Evolutionary conservation across 2,329 filamentous ascomycete species (phyloP).

Genomic region (Fusarium dimerum): DNA sequence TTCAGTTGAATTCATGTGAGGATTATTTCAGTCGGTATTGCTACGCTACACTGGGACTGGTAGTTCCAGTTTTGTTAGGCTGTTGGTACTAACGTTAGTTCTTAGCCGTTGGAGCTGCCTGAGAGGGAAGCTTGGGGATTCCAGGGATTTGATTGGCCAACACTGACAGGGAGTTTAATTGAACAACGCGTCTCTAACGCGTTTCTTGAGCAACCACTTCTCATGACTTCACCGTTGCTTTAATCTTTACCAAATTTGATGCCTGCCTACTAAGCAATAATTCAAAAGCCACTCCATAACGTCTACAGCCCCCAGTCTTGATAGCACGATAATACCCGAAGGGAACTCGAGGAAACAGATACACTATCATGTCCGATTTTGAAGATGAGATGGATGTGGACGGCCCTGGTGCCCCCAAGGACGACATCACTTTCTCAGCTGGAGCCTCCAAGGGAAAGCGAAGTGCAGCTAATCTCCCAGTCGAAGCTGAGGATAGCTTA

Average conservation of each 20-base stretch:
- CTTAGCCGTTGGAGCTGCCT: background rate
- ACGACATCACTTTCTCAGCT: conserved; percentile 66
- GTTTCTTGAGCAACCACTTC: conserved; percentile 33
- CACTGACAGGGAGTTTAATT: conserved; percentile 28
- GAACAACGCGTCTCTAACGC: conserved; percentile 27
- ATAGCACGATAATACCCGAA: background rate
- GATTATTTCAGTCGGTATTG: no score
- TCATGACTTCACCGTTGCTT: conserved; percentile 23
- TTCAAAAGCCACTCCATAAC: background rate
- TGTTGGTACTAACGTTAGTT: no score
- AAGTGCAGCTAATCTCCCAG: conserved; percentile 86
- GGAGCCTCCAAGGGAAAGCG: conserved; percentile 85
- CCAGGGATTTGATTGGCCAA: conserved; percentile 13
- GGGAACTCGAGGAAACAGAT: background rate
- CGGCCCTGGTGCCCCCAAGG: conserved; percentile 46
- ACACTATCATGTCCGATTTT: conserved; percentile 55
- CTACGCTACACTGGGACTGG: no score
- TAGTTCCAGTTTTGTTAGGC: no score
- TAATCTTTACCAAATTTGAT: conserved; percentile 5
- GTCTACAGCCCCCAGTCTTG: background rate
- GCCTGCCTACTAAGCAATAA: background rate
- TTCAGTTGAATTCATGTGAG: no score
- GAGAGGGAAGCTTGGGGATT: background rate
- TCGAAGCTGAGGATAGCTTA: conserved; percentile 90
- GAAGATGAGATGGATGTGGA: conserved; percentile 65